Conservation (phyloP, 169 alveolate species). For the Cryptosporidium xiaoi region DNA sequence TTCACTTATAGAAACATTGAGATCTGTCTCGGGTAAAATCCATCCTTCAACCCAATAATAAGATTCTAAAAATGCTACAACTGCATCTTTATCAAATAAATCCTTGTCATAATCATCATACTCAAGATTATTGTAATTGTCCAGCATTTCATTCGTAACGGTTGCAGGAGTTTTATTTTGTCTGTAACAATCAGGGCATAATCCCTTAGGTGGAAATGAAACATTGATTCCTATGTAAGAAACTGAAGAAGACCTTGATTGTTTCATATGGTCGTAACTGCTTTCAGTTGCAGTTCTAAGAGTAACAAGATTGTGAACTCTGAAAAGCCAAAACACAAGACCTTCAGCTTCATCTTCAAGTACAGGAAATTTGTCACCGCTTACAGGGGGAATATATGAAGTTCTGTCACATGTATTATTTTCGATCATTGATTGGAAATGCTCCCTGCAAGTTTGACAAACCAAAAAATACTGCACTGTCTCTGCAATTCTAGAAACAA, state of each 20-base stretch:
- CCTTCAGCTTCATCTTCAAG: constrained; percentile 50
- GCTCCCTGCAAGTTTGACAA: constrained; percentile 65
- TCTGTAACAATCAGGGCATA: constrained; percentile 36
- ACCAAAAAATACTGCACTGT: constrained; percentile 46
- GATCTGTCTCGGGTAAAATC: constrained; percentile 47
- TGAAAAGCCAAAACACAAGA: constrained; percentile 54
- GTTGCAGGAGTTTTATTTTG: constrained; percentile 27
- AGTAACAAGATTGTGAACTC: constrained; percentile 61
- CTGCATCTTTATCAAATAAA: constrained; percentile 34
- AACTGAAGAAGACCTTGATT: constrained; percentile 23
- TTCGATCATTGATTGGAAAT: constrained; percentile 46
- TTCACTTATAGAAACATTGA: not conserved
- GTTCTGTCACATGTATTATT: constrained; percentile 67
- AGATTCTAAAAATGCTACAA: constrained; percentile 48
- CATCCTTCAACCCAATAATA: constrained; percentile 69
- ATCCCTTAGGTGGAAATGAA: constrained; percentile 46
- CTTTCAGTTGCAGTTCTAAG: constrained; percentile 57
- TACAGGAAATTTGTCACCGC: constrained; percentile 36
- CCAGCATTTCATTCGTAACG: constrained; percentile 52
- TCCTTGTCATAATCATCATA: constrained; percentile 46
- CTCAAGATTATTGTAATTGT: constrained; percentile 17
- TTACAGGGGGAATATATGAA: constrained; percentile 31
- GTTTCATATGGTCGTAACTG: constrained; percentile 37
- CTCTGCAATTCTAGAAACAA: constrained; percentile 53
- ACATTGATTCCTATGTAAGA: constrained; percentile 52